Evolutionary conservation across 2,329 filamentous ascomycete genomes (phyloP), one percentile per base, ranked within the genome.

Genomic region (Blumeriella jaapii): DNA sequence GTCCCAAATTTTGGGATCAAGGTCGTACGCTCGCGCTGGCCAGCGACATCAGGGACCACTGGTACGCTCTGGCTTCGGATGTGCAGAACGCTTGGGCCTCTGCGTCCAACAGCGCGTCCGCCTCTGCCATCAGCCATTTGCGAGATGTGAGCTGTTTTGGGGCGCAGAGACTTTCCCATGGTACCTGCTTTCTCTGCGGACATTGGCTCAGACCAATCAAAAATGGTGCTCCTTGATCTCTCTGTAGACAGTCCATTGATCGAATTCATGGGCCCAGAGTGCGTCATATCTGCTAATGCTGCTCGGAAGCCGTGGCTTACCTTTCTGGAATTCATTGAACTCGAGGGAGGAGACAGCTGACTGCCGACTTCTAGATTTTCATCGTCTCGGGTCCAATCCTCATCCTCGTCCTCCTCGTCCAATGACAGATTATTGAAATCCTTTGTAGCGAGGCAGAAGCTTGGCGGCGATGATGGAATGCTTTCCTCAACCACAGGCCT

Each of bases 1-100:
- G 82, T 87, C 27, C 82, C 80, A 52, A 85, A 89, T 50, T 86
- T 87, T 34, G 69, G 62, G 2, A 60, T 69, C n/a, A 71, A 56
- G 61, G 80, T 52, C 56, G 53, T 40, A 31, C 58, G 52, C 57
- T 67, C 55, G 68, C 79, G 42, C 59, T 64, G 58, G 49, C 63
- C 60, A 42, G 61, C 57, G 22, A 61, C 59, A 49, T 85, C 82
- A 20, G 78, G 77, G 3, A 74, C 69, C 10, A 82, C 69, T 3
- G 82, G 82, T 2, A 89, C 82, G 55, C 82, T 89, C 55, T 87
- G 82, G 54, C 82, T 89, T 43, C 82, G 74, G 29, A 84, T 70
- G 55, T 89, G 82, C 11, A 56, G 31, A 10, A 72, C 74, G 39
- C 67, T 72, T n/a, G 78, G 78, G 2, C 70, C 71, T 52, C 78